Percentiles rank a stretch among this genome's conserved stretches.
These are phyloP conservation scores for Ampelomyces quisqualis DNA, from an alignment of 2,329 filamentous ascomycete species.

Conservation along the genomic window DNA sequence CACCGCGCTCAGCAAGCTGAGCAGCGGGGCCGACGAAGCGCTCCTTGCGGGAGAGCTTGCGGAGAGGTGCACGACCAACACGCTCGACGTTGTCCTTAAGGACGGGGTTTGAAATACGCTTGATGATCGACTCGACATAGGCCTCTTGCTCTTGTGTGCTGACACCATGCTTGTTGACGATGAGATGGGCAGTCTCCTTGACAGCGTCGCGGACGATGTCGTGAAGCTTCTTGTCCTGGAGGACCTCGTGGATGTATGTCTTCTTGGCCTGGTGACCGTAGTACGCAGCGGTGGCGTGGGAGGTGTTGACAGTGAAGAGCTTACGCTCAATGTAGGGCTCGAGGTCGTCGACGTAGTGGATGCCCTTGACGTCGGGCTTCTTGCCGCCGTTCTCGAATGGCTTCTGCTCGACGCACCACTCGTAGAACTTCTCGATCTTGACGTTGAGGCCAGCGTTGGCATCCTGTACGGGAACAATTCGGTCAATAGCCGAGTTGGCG, in stretches of 20 bases:
- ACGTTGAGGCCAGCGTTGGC: constrained; percentile 80
- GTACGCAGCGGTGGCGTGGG: constrained; percentile 94
- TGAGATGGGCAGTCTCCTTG: constrained; percentile 80
- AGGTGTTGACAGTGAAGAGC: constrained; percentile 98
- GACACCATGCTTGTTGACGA: constrained; percentile 85
- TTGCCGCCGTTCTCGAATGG: constrained; percentile 71
- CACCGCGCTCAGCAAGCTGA: constrained; percentile 78
- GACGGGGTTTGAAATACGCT: constrained; percentile 88
- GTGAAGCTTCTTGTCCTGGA: constrained; percentile 78
- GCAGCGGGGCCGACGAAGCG: constrained; percentile 91
- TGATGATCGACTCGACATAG: constrained; percentile 91
- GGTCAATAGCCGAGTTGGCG: constrained; percentile 97
- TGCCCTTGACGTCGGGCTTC: constrained; percentile 75
- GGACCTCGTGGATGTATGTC: constrained; percentile 83
- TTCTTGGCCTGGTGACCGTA: constrained; percentile 86
- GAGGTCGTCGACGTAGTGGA: constrained; percentile 91
- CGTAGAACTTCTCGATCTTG: constrained; percentile 96
- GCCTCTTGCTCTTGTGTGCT: constrained; percentile 70
- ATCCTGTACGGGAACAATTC: constrained; percentile 92
- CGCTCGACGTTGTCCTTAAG: constrained; percentile 92
- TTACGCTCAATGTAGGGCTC: constrained; percentile 98
- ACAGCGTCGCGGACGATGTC: constrained; percentile 77
- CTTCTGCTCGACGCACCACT: constrained; percentile 92
- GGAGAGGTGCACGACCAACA: constrained; percentile 89
- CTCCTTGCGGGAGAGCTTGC: constrained; percentile 93